Base-by-base conservation (phyloP, 1,284 basidiomycete genomes). In the Leccinum laetum region DNA sequence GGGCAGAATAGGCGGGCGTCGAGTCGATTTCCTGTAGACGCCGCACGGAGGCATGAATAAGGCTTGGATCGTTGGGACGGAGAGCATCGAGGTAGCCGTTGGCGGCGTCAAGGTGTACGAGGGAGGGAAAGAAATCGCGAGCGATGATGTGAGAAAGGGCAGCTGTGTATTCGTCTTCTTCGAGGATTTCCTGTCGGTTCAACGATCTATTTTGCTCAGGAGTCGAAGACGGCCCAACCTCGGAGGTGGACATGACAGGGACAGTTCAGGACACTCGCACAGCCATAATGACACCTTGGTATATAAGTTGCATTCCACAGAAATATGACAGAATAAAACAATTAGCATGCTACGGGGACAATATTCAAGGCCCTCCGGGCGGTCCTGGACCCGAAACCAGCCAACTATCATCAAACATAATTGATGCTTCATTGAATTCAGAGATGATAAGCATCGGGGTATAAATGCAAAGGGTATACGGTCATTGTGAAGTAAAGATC, bases 111-210 rank as follows among this genome's bases (percentile, higher is more conserved):
- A 96, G 83, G 70, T 94, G 92, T 21, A 90, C 87, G 11, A 98
- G 86, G 13, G 92, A 93, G 1, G 97, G 97, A 74, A 99, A 99
- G 84, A 99, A 99, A 80, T 99, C 96, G 61, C 98, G 90, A 59
- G 94, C 91, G 75, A 99, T 98, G 75, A 99, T 98, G 60, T 90
- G 86, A 3, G 94, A 95, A n/a, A 99, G 84, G 1, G 93, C 93
- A 61, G 87, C 87, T 1, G 95, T 96, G 77, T 99, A 99, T 73
- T 95, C 94, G 70, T 99, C 96, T 81, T 99, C 97, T 64, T 94
- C 92, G n/a, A 94, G 85, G n/a, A 94, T 82, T 7, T 82, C 73
- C 73, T 94, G 92, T 21, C 81, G 79, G 73, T 91, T 89, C 61
- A 94, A 79, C n/a, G 91, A 93, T 37, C 83, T 73, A 58, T 65